Evolutionary conservation across 2,329 filamentous ascomycete genomes (phyloP).

Genomic region (Peltaster fructicola): DNA sequence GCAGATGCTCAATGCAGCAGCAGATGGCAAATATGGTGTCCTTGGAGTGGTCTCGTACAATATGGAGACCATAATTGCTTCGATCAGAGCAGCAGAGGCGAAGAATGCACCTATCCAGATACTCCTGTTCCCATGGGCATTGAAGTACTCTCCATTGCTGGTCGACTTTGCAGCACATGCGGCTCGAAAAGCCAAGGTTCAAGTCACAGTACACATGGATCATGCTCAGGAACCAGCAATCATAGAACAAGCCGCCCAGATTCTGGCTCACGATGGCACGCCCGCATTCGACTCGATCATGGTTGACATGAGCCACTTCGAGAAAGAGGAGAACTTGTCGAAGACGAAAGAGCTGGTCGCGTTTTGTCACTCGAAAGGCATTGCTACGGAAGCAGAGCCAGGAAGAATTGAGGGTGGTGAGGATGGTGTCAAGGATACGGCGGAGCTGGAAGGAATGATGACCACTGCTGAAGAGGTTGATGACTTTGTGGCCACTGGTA

Average conservation of each 20-base stretch:
- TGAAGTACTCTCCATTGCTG: conserved; percentile 42
- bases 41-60: conserved; percentile 24
- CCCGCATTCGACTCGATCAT: conserved; percentile 52
- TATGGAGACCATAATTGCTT: conserved; percentile 51
- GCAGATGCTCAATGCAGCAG: conserved; percentile 17
- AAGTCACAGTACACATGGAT: conserved; percentile 29
- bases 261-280: conserved; percentile 12
- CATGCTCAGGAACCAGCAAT: conserved; percentile 28
- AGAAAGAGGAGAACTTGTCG: conserved; percentile 50
- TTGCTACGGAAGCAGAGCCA: conserved; percentile 53
- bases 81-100: conserved; percentile 49
- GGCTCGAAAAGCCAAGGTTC: conserved; percentile 23
- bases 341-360: conserved; percentile 44
- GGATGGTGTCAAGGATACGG: conserved; percentile 54
- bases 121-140: conserved; percentile 57
- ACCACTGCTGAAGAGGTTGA: conserved; percentile 53
- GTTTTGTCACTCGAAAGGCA: conserved; percentile 47
- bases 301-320: conserved; percentile 61
- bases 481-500: conserved; percentile 53
- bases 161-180: conserved; percentile 29
- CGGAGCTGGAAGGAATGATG: conserved; percentile 42
- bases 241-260: conserved; percentile 20
- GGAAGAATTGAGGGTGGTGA: conserved; percentile 57
- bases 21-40: conserved; percentile 17
- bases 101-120: conserved; percentile 52